Evolutionary conservation across 371 early-diverging fungal genomes (phyloP), one percentile per base, ranked within the genome.

Genomic region (Phascolomyces articulosus): DNA sequence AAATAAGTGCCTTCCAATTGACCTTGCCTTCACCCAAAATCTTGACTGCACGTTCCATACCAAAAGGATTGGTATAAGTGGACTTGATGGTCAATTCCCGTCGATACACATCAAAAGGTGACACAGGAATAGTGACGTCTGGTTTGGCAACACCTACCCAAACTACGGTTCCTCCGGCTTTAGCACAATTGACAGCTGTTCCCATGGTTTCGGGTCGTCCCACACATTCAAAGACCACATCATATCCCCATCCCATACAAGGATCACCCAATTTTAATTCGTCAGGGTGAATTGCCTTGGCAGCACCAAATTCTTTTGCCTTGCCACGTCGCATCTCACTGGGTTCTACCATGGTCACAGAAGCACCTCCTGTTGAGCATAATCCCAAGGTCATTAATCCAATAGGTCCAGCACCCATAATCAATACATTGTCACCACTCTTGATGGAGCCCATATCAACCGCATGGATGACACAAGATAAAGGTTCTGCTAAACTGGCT

Each of bases 81-180:
- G 85, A 84, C 40, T 77, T 77, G 40, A 86, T 81, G n/a, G 85
- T 84, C 34, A 86, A 66, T 62, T 86, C 86, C 13, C 75, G 82
- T 38, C 83, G 78, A 54, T 86, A 86, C 1, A 86, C 71, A 57
- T 80, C 76, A 62, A 83, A 86, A 3, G 86, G 86, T 6, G 79
- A 77, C 0, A 86, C 72, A 18, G 80, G 66, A 4, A 78, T 75
- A 8, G 71, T 69, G 2, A 74, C 83, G 40, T 70, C 82, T 0
- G 84, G 80, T 59, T 75, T 79, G 21, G 84, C 83, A 6, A 85
- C 86, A 38, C 86, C 86, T 4, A 85, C 80, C 86, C 86, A 85
- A 2, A 85, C 84, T 18, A 83, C 70, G 23, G 76, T 83, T 38
- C 78, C 82, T 40, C 68, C 84, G 16, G 82, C 75, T 60, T 79